Conservation (phyloP, 2,329 filamentous ascomycete genomes). For the Aureobasidium pullulans region DNA sequence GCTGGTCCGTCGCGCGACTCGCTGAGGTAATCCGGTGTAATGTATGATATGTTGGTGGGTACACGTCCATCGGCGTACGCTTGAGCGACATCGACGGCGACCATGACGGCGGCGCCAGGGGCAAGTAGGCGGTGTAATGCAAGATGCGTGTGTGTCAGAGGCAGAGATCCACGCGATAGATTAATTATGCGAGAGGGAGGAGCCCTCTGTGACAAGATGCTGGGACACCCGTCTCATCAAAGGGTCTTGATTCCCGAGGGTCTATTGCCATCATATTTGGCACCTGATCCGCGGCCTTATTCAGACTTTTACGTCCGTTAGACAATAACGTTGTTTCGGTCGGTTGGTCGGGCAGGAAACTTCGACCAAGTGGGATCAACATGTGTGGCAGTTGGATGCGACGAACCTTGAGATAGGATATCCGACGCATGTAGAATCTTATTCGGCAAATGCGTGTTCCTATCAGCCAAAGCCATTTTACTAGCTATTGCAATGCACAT, state of each 20-base stretch:
- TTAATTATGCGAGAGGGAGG: neutral
- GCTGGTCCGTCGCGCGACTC: slow-evolving; percentile 32
- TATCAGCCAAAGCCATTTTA: no score
- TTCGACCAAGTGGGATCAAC: neutral
- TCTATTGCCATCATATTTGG: neutral
- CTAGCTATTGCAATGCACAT: no score
- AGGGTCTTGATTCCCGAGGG: neutral
- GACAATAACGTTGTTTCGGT: neutral
- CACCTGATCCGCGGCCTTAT: neutral
- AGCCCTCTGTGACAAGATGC: neutral
- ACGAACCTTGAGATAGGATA: neutral
- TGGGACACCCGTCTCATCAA: neutral
- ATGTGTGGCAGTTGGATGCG: neutral
- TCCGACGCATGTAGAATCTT: neutral
- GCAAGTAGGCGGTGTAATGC: neutral
- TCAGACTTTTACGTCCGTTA: neutral
- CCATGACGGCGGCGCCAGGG: slow-evolving; percentile 2
- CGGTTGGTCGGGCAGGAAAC: neutral
- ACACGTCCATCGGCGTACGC: slow-evolving; percentile 25
- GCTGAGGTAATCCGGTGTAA: slow-evolving; percentile 31
- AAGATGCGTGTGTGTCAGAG: neutral
- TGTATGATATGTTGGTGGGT: slow-evolving; percentile 26
- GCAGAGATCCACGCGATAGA: neutral
- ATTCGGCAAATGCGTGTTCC: no score
- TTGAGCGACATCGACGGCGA: slow-evolving; percentile 3